Evolutionary conservation across 208 protist genomes (phyloP), one percentile per base, ranked within the genome.

Genomic region (Trypanosoma vivax): DNA sequence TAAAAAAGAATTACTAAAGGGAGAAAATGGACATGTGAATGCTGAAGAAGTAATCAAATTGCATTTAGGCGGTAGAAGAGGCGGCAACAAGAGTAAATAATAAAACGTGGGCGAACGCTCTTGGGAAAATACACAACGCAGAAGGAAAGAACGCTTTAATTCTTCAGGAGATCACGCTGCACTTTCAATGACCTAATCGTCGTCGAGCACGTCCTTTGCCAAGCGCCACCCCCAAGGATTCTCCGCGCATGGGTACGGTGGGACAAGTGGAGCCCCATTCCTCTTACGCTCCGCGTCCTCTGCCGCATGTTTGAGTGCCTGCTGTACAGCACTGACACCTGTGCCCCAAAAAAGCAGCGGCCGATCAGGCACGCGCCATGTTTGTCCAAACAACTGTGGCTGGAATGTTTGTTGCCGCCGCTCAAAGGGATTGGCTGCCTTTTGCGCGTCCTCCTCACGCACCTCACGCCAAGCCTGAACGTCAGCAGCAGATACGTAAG

Each of bases 311-410:
- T 73, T 60, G 42, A 92, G 60, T n/a, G 81, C 85, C 65, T 92
- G 85, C 66, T 92, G 81, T 42, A 92, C 81, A 21, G 81, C 79
- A 21, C 52, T 35, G 2, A 72, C 66, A 13, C 85, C 85, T 0
- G 85, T 92, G 23, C 85, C 85, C 82, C 85, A 92, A 62, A 92
- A 92, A 4, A 92, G 68, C 61, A 85, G 65, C 31, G 84, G 85
- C 65, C 79, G 76, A 57, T 89, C 81, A 16, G 85, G 81, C 29
- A 89, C 54, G 11, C 69, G 65, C 73, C 85, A 87, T 27, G 68
- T 60, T 65, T 90, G 80, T 14, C 78, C 81, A 39, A 92, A 60
- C 6, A 92, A 54, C 11, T 68, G 62, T 14, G 83, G 65, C 60
- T 79, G 65, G 24, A 86, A 83, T 19, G 35, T 47, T 9, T 46